A percentile compares a stretch with the other conserved stretches of the same genome.
phyloP scores from a whole-genome alignment of 1,139 yeast species.

The Scheffersomyces parashehatae region DNA sequence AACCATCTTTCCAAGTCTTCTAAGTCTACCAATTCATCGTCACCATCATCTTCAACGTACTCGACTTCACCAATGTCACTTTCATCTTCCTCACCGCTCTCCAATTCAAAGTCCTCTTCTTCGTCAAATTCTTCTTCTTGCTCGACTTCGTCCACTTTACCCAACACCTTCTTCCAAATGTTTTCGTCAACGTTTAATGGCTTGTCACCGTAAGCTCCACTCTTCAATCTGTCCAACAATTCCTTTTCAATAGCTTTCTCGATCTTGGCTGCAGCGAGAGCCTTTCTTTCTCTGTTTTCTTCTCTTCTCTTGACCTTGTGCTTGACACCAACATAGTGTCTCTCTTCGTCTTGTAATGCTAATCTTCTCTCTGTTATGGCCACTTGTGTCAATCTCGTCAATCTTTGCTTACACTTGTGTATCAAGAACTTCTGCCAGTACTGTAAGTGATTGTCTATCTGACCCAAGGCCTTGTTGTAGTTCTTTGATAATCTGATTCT shows the following conservation, averaged over 20 bases:
- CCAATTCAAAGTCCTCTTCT: constrained; percentile 62
- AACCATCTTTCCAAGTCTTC: constrained; percentile 93
- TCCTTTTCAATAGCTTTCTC: constrained; percentile 97
- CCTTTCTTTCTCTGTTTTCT: constrained; percentile 91
- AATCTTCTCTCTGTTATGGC: constrained; percentile 94
- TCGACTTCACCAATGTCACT: constrained; percentile 79
- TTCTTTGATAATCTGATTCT: constrained; percentile 86
- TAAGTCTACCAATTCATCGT: constrained; percentile 85
- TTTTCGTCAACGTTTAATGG: constrained; percentile 95
- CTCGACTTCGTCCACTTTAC: constrained; percentile 60
- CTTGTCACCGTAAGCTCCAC: constrained; percentile 97
- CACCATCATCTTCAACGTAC: constrained; percentile 83
- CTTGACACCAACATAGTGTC: constrained; percentile 88
- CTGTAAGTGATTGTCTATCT: constrained; percentile 79
- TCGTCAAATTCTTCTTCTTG: constrained; percentile 63
- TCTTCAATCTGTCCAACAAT: constrained; percentile 86
- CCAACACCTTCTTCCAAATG: constrained; percentile 92
- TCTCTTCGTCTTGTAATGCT: constrained; percentile 87
- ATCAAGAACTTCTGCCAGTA: constrained; percentile 93
- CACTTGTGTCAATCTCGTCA: constrained; percentile 91
- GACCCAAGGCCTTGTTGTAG: constrained; percentile 82
- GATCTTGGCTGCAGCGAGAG: constrained; percentile 92
- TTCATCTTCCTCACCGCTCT: constrained; percentile 55
- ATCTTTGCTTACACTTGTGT: constrained; percentile 93
- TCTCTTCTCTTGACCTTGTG: constrained; percentile 95